Percentiles rank a stretch among this genome's conserved stretches.
These are phyloP conservation scores for Dalbergia cultrata DNA, from an alignment of 306 rosid species.

Conservation along the genomic window DNA sequence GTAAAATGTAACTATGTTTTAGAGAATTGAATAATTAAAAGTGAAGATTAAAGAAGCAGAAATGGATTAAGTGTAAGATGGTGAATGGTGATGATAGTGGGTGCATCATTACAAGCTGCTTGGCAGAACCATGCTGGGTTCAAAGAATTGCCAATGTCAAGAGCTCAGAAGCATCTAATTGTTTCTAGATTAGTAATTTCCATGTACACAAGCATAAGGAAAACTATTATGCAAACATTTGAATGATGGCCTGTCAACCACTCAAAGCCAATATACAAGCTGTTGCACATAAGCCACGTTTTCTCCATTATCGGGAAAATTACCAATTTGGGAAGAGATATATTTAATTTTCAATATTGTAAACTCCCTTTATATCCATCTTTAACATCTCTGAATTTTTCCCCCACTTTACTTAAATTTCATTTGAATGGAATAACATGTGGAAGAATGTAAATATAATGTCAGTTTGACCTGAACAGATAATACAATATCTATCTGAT, in stretches of 20 bases:
- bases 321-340: background rate
- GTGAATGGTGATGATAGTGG: background rate
- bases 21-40: background rate
- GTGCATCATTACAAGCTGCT: conserved; percentile 1
- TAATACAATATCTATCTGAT: background rate
- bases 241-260: conserved; percentile 1
- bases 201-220: conserved; percentile 3
- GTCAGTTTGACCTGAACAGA: background rate
- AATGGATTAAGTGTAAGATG: background rate
- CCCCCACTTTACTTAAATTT: background rate
- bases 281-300: background rate
- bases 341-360: background rate
- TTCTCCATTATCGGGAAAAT: background rate
- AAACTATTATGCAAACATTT: conserved; percentile 3
- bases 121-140: conserved; percentile 1
- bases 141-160: background rate
- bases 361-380: background rate
- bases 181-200: background rate
- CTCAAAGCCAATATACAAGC: background rate
- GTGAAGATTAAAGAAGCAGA: background rate
- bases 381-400: background rate
- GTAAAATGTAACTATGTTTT: background rate
- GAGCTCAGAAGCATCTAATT: conserved; percentile 3
- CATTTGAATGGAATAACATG: background rate
- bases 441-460: conserved; percentile 12